Evolutionary conservation across 2,329 filamentous ascomycete genomes (phyloP).

Genomic region (Ophiostoma sp.): DNA sequence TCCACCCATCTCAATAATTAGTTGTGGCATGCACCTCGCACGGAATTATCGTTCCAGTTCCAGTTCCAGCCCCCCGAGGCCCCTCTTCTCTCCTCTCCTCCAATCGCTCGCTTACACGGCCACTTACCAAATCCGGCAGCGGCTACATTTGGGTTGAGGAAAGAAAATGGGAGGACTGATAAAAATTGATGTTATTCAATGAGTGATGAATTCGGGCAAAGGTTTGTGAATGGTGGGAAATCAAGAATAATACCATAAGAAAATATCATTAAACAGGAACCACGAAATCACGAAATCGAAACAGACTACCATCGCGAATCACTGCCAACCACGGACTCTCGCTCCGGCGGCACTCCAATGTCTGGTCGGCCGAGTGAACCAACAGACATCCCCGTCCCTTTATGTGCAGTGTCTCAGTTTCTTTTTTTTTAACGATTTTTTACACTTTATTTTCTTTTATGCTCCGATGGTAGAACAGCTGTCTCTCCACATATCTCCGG

Average conservation of each 20-base stretch:
- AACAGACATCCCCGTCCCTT: background rate
- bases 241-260: background rate
- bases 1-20: background rate
- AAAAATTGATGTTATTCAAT: background rate
- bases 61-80: background rate
- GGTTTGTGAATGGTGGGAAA: background rate
- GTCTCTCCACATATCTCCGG: background rate
- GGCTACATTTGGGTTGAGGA: background rate
- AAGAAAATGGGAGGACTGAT: background rate
- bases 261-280: background rate
- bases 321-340: background rate
- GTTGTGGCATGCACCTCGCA: background rate
- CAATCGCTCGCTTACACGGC: slow-evolving; percentile 1
- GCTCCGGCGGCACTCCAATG: background rate
- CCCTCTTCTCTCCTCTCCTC: background rate
- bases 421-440: background rate
- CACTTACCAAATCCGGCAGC: slow-evolving; percentile 7
- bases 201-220: background rate
- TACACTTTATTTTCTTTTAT: background rate
- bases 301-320: background rate
- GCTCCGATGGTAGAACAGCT: background rate
- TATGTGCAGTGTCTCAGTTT: background rate
- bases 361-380: background rate
- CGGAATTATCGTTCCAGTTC: background rate
- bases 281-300: background rate